A percentile compares a stretch with the other conserved stretches of the same genome.
phyloP scores from a whole-genome alignment of 2,329 filamentous ascomycete species.

The Colletotrichum spinosum region DNA sequence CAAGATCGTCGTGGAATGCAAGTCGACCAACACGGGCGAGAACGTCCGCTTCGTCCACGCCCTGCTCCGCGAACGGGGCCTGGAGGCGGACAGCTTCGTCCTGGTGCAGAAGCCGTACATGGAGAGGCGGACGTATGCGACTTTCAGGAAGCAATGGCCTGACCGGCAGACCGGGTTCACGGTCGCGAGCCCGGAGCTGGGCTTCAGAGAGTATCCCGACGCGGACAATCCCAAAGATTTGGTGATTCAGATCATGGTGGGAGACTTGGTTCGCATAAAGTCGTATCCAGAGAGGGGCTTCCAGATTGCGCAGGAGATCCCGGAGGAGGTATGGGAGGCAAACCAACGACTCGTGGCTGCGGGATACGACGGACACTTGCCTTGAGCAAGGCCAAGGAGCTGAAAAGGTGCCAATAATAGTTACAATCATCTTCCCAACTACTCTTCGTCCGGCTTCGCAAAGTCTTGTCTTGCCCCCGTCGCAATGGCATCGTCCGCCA shows the following conservation, averaged over 20 bases:
- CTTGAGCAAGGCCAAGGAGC: neutral
- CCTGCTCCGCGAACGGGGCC: constrained; percentile 44
- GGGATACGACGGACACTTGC: constrained; percentile 54
- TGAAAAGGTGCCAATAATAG: no score
- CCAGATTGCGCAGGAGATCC: constrained; percentile 57
- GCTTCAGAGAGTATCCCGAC: constrained; percentile 55
- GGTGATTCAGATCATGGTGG: constrained; percentile 58
- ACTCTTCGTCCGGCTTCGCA: constrained; percentile 7
- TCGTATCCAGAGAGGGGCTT: constrained; percentile 57
- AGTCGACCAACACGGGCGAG: constrained; percentile 59
- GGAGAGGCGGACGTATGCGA: constrained; percentile 59
- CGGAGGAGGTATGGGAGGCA: constrained; percentile 55
- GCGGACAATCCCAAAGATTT: constrained; percentile 53
- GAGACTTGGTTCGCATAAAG: constrained; percentile 55
- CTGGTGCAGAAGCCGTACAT: constrained; percentile 63
- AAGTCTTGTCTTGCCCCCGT: constrained; percentile 21
- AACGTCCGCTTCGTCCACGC: constrained; percentile 58
- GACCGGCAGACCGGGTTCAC: constrained; percentile 46
- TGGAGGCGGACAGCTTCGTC: constrained; percentile 49
- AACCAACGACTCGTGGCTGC: constrained; percentile 52
- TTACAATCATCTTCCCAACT: neutral
- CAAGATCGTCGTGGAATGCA: constrained; percentile 53
- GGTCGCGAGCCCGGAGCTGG: constrained; percentile 54
- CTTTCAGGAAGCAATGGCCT: constrained; percentile 60
- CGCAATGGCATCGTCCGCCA: constrained; percentile 39